phyloP scores from a whole-genome alignment of 306 rosid species.

The Canavalia gladiata region DNA sequence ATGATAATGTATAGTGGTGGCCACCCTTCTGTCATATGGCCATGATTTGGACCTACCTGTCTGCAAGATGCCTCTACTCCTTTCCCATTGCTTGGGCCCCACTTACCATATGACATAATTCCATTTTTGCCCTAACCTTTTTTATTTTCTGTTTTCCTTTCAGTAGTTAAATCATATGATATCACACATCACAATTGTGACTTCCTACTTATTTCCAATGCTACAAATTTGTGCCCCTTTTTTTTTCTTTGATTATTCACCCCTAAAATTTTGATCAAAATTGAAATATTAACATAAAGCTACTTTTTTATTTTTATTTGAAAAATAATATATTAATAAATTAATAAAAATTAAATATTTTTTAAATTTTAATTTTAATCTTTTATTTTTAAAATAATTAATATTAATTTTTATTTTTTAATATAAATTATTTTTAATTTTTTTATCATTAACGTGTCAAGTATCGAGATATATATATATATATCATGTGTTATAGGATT shows the following conservation, averaged over 20 bases:
- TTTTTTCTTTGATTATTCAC: not conserved
- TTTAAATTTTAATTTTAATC: too few species aligned
- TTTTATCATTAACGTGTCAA: too few species aligned
- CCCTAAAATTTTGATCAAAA: too few species aligned
- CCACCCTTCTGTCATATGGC: conserved; percentile 52
- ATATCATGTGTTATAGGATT: too few species aligned
- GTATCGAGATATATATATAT: not conserved
- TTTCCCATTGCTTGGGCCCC: conserved; percentile 59
- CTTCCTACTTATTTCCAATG: not conserved
- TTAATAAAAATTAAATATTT: not conserved
- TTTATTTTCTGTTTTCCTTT: conserved; percentile 11
- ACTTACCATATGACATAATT: conserved; percentile 57
- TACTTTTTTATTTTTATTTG: not conserved
- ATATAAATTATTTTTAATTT: too few species aligned
- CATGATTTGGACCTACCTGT: conserved; percentile 67
- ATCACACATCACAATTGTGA: not conserved
- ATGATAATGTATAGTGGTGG: conserved; percentile 53
- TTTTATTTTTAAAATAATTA: too few species aligned
- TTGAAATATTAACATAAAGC: too few species aligned
- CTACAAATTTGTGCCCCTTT: not conserved
- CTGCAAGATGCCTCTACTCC: conserved; percentile 54
- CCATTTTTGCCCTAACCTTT: conserved; percentile 31
- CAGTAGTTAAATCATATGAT: conserved; percentile 31
- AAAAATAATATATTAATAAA: not conserved
- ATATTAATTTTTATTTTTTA: too few species aligned